A percentile compares a stretch with the other conserved stretches of the same genome.
Conservation (phyloP, 331 rosid genomes). For the Acacia concinna region DNA sequence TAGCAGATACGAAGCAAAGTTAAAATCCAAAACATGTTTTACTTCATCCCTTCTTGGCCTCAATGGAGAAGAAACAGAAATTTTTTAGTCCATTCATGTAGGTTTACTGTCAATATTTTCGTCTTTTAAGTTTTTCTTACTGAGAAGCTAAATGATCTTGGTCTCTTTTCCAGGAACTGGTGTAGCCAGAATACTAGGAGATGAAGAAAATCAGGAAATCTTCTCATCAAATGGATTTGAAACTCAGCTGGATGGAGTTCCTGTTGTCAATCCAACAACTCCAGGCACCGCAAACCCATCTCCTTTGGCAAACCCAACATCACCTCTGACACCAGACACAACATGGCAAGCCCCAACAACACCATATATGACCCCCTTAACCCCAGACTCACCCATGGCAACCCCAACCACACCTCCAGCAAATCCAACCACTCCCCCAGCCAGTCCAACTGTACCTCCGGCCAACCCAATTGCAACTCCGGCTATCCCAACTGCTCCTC, state of each 20-base stretch:
- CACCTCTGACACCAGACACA: constrained; percentile 54
- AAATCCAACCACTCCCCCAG: constrained; percentile 39
- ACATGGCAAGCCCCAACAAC: constrained; percentile 36
- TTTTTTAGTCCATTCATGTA: neutral
- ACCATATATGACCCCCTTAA: constrained; percentile 17
- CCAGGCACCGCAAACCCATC: constrained; percentile 53
- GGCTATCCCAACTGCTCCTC: constrained; percentile 22
- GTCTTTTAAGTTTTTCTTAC: neutral
- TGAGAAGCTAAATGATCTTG: constrained; percentile 23
- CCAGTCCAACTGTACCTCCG: constrained; percentile 29
- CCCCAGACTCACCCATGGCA: constrained; percentile 35
- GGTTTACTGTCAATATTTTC: constrained; percentile 1
- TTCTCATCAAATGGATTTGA: constrained; percentile 48
- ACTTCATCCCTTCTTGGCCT: constrained; percentile 16
- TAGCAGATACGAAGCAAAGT: neutral
- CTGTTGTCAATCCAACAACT: constrained; percentile 73
- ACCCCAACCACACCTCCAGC: constrained; percentile 40
- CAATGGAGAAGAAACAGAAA: constrained; percentile 7
- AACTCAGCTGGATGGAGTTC: constrained; percentile 54
- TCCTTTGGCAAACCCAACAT: constrained; percentile 45
- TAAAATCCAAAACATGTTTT: neutral
- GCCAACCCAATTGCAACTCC: constrained; percentile 28
- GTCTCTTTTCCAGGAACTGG: constrained; percentile 58
- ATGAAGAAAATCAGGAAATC: constrained; percentile 46
- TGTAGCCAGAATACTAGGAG: constrained; percentile 35